These are phyloP conservation scores for Ophiocordyceps robertsii DNA, from an alignment of 2,329 filamentous ascomycete species.

Conservation along the genomic window DNA sequence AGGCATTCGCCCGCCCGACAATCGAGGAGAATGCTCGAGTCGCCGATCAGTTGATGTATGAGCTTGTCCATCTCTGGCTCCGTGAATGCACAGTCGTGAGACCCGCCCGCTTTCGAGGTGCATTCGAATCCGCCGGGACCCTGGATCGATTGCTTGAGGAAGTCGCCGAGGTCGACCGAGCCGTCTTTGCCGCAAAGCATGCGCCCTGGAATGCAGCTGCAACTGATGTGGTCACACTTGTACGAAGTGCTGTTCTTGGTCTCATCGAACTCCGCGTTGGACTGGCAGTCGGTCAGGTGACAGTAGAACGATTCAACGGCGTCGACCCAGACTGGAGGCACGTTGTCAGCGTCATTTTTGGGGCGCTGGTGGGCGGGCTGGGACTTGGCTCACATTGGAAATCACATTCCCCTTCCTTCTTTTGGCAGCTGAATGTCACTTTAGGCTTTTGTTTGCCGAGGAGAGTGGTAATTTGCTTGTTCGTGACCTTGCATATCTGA, in stretches of 20 bases:
- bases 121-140: slow-evolving; percentile 81
- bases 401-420: slow-evolving; percentile 63
- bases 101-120: slow-evolving; percentile 47
- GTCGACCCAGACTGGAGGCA: slow-evolving; percentile 72
- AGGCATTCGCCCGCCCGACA: slow-evolving; percentile 87
- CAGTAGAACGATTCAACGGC: slow-evolving; percentile 94
- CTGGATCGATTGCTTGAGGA: slow-evolving; percentile 67
- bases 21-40: slow-evolving; percentile 71
- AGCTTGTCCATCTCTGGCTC: slow-evolving; percentile 89
- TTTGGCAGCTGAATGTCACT: slow-evolving; percentile 86
- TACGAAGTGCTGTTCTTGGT: slow-evolving; percentile 73
- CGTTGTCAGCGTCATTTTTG: slow-evolving; percentile 4
- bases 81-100: slow-evolving; percentile 64
- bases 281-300: slow-evolving; percentile 68
- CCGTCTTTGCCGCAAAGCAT: slow-evolving; percentile 90
- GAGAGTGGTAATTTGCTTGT: slow-evolving; percentile 80
- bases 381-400: slow-evolving; percentile 64
- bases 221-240: slow-evolving; percentile 71
- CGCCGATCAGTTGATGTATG: slow-evolving; percentile 80
- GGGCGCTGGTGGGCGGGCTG: not conserved
- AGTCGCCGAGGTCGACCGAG: slow-evolving; percentile 85
- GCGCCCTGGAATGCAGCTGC: slow-evolving; percentile 75
- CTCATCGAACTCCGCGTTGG: slow-evolving; percentile 53
- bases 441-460: slow-evolving; percentile 77
- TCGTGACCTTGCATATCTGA: slow-evolving; percentile 96